A percentile compares a stretch with the other conserved stretches of the same genome.
Evolutionary conservation across 2,329 filamentous ascomycete species (phyloP).

Genomic region (Clonostachys solani): DNA sequence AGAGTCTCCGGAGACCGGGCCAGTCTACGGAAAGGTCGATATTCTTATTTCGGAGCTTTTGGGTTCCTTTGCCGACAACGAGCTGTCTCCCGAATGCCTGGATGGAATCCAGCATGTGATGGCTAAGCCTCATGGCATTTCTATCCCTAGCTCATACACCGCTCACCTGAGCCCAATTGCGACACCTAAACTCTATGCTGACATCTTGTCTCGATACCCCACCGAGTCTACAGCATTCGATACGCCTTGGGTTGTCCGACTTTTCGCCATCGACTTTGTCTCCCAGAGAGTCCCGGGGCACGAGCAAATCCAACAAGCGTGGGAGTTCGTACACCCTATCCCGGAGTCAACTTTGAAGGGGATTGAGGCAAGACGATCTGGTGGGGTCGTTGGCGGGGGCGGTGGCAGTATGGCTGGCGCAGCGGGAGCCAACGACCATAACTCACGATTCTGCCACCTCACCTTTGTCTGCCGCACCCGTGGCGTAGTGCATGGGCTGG

Average conservation of each 20-base stretch:
- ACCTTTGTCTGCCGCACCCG: constrained; percentile 74
- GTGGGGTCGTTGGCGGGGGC: constrained; percentile 62
- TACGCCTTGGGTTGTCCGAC: constrained; percentile 90
- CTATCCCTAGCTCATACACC: constrained; percentile 89
- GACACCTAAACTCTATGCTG: constrained; percentile 78
- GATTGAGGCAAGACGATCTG: constrained; percentile 52
- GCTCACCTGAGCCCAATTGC: constrained; percentile 91
- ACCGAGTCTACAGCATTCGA: constrained; percentile 73
- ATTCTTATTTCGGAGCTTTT: constrained; percentile 92
- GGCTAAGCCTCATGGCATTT: constrained; percentile 75
- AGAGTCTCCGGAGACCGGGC: constrained; percentile 32
- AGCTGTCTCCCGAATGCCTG: constrained; percentile 92
- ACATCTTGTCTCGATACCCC: constrained; percentile 61
- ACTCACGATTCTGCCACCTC: constrained; percentile 73
- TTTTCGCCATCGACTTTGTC: constrained; percentile 86
- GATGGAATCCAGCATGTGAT: constrained; percentile 93
- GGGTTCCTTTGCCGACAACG: constrained; percentile 94
- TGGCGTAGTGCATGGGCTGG: constrained; percentile 85
- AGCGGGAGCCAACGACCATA: constrained; percentile 86
- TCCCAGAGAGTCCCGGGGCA: constrained; percentile 57
- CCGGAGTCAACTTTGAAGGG: constrained; percentile 51
- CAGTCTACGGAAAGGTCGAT: constrained; percentile 67
- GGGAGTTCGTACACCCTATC: constrained; percentile 79
- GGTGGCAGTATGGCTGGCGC: constrained; percentile 71
- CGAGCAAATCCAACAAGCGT: constrained; percentile 67